Evolutionary conservation across 495 filamentous ascomycete species (phyloP).

Genomic region (Neurospora cerealis): DNA sequence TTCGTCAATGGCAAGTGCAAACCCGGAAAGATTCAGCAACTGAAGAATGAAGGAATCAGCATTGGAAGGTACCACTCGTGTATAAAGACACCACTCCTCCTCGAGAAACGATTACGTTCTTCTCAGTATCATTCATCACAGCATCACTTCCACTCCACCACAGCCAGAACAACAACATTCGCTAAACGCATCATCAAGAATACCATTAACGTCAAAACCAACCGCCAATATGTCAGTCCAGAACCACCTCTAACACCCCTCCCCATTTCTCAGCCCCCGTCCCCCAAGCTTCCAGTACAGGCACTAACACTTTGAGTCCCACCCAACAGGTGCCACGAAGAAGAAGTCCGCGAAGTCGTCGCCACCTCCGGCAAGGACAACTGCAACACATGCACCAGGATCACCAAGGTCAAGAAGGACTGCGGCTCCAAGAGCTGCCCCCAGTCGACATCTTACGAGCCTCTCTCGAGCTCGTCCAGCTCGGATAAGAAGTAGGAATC

Average conservation of each 20-base stretch:
- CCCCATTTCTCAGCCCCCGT: too few species aligned
- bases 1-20: not conserved
- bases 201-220: not conserved
- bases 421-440: not conserved
- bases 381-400: not conserved
- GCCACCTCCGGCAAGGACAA: not conserved
- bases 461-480: not conserved
- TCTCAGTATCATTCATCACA: not conserved
- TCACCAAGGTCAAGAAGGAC: not conserved
- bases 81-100: not conserved
- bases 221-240: not conserved
- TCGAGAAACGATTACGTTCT: not conserved
- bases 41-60: not conserved
- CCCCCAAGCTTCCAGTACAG: not conserved
- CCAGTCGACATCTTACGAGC: not conserved
- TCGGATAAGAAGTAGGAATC: not conserved
- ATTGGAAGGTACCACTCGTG: not conserved
- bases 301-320: not conserved
- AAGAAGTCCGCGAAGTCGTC: not conserved
- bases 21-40: not conserved
- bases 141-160: not conserved
- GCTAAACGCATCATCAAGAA: not conserved
- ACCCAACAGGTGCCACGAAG: not conserved
- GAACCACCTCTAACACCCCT: not conserved
- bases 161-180: not conserved